Base-by-base conservation (phyloP, 352 stramenopile genomes). In the Phytophthora chlamydospora region DNA sequence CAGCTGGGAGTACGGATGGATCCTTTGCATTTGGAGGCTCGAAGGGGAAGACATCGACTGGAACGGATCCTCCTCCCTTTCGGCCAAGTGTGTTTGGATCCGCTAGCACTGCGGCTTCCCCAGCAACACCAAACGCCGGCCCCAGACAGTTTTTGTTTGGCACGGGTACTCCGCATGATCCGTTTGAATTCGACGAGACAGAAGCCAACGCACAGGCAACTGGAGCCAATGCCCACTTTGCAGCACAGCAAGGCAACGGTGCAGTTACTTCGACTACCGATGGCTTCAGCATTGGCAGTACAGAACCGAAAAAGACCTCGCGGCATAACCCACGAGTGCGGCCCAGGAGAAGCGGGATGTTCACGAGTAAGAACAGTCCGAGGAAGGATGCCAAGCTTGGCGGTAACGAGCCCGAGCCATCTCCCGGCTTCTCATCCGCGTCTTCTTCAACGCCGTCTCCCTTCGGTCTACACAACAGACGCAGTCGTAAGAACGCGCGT, bases 401-500 rank as follows among this genome's bases (percentile, higher is more conserved):
- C 19, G 51, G 43, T 2, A 45, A 10, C 12, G 56, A 68, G 14
- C 62, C 62, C 16, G 67, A 68, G 13, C 58, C 69, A 38, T 65
- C 69, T 2, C 47, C 66, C 13, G 39, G 31, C 5, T 34, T 35
- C 41, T 43, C 44, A 8, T 39, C 47, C 1, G 47, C 51, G n/a
- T 24, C 55, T 35, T 33, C 50, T 38, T 21, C 62, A 36, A 55
- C 42, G 4, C 35, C 64, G 29, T 84, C 67, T 41, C 67, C 73
- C 21, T 78, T 80, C 35, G 58, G 63, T 2, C 62, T 78, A 7
- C 55, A 72, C 13, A 52, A 56, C 29, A 33, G 52, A 13, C 45
- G 69, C 7, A 64, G 55, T 21, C 63, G 48, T 43, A 73, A 77
- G 44, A 78, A 72, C 39, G 57, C 72, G 47, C 60, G 71, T 17